Base-by-base conservation (phyloP, 1,139 yeast species). In the Diutina siamensis region DNA sequence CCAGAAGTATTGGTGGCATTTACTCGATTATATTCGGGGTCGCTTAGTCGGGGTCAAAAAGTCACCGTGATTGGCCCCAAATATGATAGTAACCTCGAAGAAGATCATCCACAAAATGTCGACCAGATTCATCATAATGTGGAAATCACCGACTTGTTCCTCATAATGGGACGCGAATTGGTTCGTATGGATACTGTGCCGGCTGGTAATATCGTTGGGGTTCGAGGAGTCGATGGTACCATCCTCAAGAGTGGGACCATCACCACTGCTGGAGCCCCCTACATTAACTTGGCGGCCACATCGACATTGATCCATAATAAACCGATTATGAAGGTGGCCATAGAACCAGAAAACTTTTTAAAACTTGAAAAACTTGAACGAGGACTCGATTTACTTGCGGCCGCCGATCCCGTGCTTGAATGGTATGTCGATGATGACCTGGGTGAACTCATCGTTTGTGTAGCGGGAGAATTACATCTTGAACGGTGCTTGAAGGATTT, bases 181-280 rank as follows among this genome's bases (percentile, higher is more conserved):
- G 79, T 88, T 2, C 71, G 87, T 12, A 70, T 94, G 54, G 74
- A 81, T 28, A 73, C 71, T 12, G 97, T 92, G 3, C 96, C 96
- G 1, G 94, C 97, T 1, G 99, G 99, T 33, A 87, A 85, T 53
- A 87, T 94, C 52, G 94, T 87, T 7, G 99, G 97, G 44, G 83
- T 94, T 46, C 94, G 88, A 25, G 98, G 98, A 0, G 70, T 94
- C 38, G 96, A 83, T 19, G 84, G 85, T 10, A 78, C 78, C 46
- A 75, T 92, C 27, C 64, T 92, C 52, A 94, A 94, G 60, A 86
- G 82, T 57, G 98, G 95, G 45, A 88, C 98, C 0, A 62, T 92
- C 42, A 48, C 49, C 50, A 61, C 72, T 0, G 57, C 63, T 53
- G 71, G 50, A 56, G 70, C 35, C 63, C 94, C 61, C 68, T 87